Evolutionary conservation across 2,329 filamentous ascomycete genomes (phyloP).

Genomic region (Cladobotryum protrusum): DNA sequence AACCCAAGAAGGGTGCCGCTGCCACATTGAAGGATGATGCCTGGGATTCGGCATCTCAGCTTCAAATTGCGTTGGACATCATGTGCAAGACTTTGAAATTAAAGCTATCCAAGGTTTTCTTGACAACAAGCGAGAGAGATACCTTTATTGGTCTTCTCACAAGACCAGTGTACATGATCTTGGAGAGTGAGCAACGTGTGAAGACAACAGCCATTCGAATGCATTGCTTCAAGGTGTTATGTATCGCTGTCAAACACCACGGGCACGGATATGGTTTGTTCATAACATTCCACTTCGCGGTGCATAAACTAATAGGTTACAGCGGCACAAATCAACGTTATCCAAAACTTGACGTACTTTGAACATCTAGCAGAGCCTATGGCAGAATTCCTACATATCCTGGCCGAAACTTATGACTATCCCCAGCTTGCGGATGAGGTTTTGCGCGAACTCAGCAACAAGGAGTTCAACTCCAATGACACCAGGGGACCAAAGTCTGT

Average conservation of each 20-base stretch:
- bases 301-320: conserved; percentile 22
- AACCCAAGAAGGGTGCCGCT: conserved; percentile 62
- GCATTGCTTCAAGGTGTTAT: conserved; percentile 95
- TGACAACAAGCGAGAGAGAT: conserved; percentile 93
- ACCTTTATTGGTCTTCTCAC: conserved; percentile 92
- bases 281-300: too few relatives aligned
- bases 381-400: conserved; percentile 95
- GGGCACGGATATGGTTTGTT: conserved; percentile 84
- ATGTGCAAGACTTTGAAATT: conserved; percentile 96
- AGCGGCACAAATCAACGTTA: conserved; percentile 96
- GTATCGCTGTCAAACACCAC: conserved; percentile 94
- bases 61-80: conserved; percentile 81
- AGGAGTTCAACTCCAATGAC: conserved; percentile 97
- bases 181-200: conserved; percentile 88
- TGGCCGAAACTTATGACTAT: conserved; percentile 96
- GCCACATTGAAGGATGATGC: conserved; percentile 61
- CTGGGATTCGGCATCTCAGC: conserved; percentile 85
- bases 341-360: conserved; percentile 96
- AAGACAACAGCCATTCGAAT: conserved; percentile 87
- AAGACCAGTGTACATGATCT: conserved; percentile 82
- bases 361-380: conserved; percentile 98
- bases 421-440: conserved; percentile 92
- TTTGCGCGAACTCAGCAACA: conserved; percentile 87
- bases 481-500: conserved; percentile 93
- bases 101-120: conserved; percentile 85